Evolutionary conservation across 2,329 filamentous ascomycete species (phyloP), one percentile per base, ranked within the genome.

Genomic region (Arachnopeziza araneosa): DNA sequence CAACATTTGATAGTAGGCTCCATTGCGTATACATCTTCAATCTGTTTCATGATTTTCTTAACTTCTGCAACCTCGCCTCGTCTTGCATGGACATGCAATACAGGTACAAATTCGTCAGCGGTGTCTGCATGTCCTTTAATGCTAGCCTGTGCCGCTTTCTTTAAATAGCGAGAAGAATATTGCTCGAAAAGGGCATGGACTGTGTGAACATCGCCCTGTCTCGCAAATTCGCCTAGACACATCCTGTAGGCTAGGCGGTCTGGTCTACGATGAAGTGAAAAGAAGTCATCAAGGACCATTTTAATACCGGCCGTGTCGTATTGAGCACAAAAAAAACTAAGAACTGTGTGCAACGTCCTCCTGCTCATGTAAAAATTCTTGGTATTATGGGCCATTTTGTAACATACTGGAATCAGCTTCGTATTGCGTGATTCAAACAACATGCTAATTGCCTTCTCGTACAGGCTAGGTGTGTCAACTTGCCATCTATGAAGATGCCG

Each of bases 51-150:
- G 44, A 87, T 81, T 22, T 77, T 72, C 55, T 82, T 75, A 0
- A 87, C 84, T 55, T 83, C 78, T 2, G 76, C 69, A 0, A 88
- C 72, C 65, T 96, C 84, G 1, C 86, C 89, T 55, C 83, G 78
- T 59, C 84, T 82, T 1, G 91, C 87, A 74, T 93, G 84, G 0
- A 87, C 88, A 64, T 89, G 84, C 50, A 96, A 77, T 2, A 92
- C 76, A 52, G 85, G 83, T n/a, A 79, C 70, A 63, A 84, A 62
- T 50, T 71, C 68, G 24, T 68, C 63, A 26, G 67, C 48, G 9
- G 22, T 55, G 21, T 54, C 56, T 26, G 23, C 53, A n/a, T 57
- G 48, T 52, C 50, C 60, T 26, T 54, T 54, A 36, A 54, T 54
- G 55, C 48, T 50, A 55, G 57, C 30, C n/a, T 59, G 52, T 48